phyloP scores from a whole-genome alignment of 1,284 basidiomycete genomes.

The Chondrostereum purpureum region DNA sequence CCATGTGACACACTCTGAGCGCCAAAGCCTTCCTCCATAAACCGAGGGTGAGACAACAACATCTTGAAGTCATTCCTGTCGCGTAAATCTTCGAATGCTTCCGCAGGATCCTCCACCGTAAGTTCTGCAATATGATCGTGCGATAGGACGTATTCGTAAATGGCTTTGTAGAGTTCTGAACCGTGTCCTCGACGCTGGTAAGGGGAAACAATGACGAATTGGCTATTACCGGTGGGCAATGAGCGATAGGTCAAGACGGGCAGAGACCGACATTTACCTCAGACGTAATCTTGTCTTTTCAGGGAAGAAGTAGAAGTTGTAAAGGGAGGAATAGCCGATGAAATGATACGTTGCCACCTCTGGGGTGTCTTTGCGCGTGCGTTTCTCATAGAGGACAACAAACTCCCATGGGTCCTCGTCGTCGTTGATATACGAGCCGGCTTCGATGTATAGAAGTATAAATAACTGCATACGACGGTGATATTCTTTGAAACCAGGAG shows the following conservation, averaged over 20 bases:
- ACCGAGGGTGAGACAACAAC: slow-evolving; percentile 59
- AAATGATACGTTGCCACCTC: slow-evolving; percentile 76
- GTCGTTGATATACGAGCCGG: slow-evolving; percentile 88
- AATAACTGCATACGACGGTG: slow-evolving; percentile 95
- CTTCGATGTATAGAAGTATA: slow-evolving; percentile 93
- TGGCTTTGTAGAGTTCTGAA: slow-evolving; percentile 82
- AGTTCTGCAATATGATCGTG: slow-evolving; percentile 74
- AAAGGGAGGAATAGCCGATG: slow-evolving; percentile 85
- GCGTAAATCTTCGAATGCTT: slow-evolving; percentile 91
- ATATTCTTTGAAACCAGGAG: slow-evolving; percentile 87
- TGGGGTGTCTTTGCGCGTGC: slow-evolving; percentile 50
- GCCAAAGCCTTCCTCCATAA: slow-evolving; percentile 64
- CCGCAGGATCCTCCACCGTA: slow-evolving; percentile 95
- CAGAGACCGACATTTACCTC: slow-evolving; percentile 52
- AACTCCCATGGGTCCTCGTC: slow-evolving; percentile 90
- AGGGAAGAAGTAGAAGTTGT: slow-evolving; percentile 91
- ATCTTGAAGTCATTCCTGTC: slow-evolving; percentile 88
- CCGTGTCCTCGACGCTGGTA: slow-evolving; percentile 90
- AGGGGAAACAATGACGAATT: slow-evolving; percentile 91
- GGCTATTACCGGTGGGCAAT: slow-evolving; percentile 36
- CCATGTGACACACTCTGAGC: slow-evolving; percentile 30
- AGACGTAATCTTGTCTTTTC: slow-evolving; percentile 80
- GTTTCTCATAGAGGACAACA: slow-evolving; percentile 74
- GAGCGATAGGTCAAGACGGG: slow-evolving; percentile 3
- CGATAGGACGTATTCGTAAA: slow-evolving; percentile 73